Conservation (phyloP, 2,329 filamentous ascomycete species). For the Arthrobotrys megalospora region DNA sequence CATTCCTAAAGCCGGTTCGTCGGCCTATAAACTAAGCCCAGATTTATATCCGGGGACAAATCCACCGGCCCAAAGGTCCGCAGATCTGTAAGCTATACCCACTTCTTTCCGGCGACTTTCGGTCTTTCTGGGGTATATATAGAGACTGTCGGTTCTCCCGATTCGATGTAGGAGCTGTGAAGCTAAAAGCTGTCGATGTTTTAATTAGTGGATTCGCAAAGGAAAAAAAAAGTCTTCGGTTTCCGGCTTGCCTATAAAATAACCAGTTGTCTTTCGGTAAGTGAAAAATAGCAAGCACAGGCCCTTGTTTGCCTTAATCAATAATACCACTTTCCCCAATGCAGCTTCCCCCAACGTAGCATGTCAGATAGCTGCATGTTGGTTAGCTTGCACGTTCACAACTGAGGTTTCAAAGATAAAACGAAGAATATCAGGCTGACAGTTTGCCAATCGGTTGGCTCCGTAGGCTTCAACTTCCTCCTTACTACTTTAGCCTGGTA, state of each 20-base stretch:
- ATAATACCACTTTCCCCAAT: slow-evolving; percentile 35
- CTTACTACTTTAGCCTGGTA: slow-evolving; percentile 23
- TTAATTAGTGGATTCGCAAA: slow-evolving; percentile 30
- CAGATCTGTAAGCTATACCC: slow-evolving; percentile 61
- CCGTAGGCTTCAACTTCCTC: slow-evolving; percentile 18
- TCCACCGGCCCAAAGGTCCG: slow-evolving; percentile 33
- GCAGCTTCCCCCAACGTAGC: slow-evolving; percentile 52
- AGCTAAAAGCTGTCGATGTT: slow-evolving; percentile 24
- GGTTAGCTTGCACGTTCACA: slow-evolving; percentile 5
- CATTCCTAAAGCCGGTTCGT: slow-evolving; percentile 59
- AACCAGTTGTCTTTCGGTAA: slow-evolving; percentile 43
- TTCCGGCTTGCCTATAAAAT: slow-evolving; percentile 21
- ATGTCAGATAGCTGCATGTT: slow-evolving; percentile 36
- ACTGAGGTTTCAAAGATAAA: slow-evolving; percentile 38
- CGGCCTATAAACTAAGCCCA: slow-evolving; percentile 39
- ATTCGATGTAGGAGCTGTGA: slow-evolving; percentile 14
- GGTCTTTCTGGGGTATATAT: slow-evolving; percentile 32
- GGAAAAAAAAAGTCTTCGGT: not conserved
- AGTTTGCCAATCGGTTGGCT: slow-evolving; percentile 31
- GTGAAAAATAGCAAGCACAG: slow-evolving; percentile 29
- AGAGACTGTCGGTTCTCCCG: slow-evolving; percentile 25
- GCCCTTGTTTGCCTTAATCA: slow-evolving; percentile 41
- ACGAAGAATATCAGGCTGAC: slow-evolving; percentile 22
- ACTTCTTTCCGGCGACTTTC: slow-evolving; percentile 54
- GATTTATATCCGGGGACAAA: slow-evolving; percentile 56